These are phyloP conservation scores for Cadophora sp. DNA, from an alignment of 2,329 filamentous ascomycete species.

Conservation along the genomic window DNA sequence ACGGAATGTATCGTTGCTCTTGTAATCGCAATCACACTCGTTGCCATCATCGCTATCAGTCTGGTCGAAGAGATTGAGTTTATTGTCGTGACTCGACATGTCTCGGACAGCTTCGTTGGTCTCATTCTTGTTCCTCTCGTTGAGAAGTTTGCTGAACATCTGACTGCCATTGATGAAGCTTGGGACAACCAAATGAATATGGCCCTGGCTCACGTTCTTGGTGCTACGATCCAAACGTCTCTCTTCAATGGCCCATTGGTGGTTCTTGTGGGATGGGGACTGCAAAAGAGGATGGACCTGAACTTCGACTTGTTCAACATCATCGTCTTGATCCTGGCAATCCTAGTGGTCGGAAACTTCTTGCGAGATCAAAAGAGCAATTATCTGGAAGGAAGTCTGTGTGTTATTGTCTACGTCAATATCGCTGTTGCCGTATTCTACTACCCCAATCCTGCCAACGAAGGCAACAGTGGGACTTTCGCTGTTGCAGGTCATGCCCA, in stretches of 20 bases:
- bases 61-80: slow-evolving; percentile 75
- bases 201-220: slow-evolving; percentile 84
- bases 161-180: slow-evolving; percentile 85
- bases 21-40: slow-evolving; percentile 67
- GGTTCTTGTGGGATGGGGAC: slow-evolving; percentile 83
- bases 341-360: slow-evolving; percentile 88
- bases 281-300: slow-evolving; percentile 73
- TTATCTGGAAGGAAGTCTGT: slow-evolving; percentile 85
- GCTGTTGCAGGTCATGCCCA: not conserved
- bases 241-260: slow-evolving; percentile 86
- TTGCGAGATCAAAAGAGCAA: slow-evolving; percentile 88
- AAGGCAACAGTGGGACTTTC: not conserved
- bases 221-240: slow-evolving; percentile 87
- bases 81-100: slow-evolving; percentile 57
- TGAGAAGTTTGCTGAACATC: slow-evolving; percentile 85
- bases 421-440: slow-evolving; percentile 65
- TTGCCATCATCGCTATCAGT: slow-evolving; percentile 75
- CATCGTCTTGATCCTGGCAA: slow-evolving; percentile 79
- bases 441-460: slow-evolving; percentile 54
- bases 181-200: slow-evolving; percentile 86
- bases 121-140: slow-evolving; percentile 82
- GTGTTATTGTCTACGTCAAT: slow-evolving; percentile 70
- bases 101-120: slow-evolving; percentile 67
- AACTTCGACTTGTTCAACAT: slow-evolving; percentile 91
- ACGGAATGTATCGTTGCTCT: slow-evolving; percentile 75